A percentile compares a stretch with the other conserved stretches of the same genome.
phyloP scores from a whole-genome alignment of 257 asterid species.

The Capsicum chinense region DNA sequence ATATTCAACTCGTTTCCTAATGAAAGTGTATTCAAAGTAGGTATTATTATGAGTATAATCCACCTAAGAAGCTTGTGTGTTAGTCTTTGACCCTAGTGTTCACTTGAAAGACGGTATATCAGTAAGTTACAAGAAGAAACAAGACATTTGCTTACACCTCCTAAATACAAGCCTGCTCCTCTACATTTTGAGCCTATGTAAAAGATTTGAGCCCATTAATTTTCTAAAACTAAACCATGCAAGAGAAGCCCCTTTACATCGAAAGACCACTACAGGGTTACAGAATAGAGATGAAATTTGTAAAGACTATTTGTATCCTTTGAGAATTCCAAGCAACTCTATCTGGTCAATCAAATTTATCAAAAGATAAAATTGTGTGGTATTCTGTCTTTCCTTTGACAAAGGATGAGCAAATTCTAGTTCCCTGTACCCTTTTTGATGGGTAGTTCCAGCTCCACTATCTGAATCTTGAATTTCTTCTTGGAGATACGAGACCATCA shows the following conservation, averaged over 20 bases:
- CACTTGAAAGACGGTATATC: not conserved
- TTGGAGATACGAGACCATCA: not conserved
- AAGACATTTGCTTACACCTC: not conserved
- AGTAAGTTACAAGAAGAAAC: not conserved
- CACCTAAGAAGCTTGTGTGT: not conserved
- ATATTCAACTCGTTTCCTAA: conserved; percentile 2
- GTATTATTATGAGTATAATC: not conserved
- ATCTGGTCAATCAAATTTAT: not conserved
- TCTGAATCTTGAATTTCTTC: not conserved
- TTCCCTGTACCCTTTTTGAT: not conserved
- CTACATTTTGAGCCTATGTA: not conserved
- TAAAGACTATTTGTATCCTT: not conserved
- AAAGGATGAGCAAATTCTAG: not conserved
- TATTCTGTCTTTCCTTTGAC: not conserved
- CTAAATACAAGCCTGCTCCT: not conserved
- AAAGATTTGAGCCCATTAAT: not conserved
- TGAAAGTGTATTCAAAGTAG: not conserved
- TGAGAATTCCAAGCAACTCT: conserved; percentile 5
- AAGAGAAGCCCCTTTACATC: not conserved
- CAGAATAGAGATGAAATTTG: not conserved
- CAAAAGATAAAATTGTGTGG: not conserved
- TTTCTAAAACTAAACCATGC: not conserved
- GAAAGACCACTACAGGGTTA: not conserved
- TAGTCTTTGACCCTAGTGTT: not conserved
- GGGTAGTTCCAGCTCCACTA: not conserved